Evolutionary conservation across 208 protist genomes (phyloP).

Genomic region (Trichomonas tenax): DNA sequence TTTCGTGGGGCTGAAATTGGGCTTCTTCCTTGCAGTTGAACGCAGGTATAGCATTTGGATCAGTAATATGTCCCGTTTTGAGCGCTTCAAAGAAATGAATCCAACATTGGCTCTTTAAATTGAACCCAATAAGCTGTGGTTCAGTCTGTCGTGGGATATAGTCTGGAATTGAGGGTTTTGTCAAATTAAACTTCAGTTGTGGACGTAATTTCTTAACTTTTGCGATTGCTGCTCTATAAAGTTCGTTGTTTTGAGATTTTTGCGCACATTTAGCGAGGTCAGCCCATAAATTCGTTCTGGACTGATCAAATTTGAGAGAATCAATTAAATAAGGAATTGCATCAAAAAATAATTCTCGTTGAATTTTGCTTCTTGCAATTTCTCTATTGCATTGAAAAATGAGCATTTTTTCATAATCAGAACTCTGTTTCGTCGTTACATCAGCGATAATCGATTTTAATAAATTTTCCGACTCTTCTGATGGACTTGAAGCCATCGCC

Average conservation of each 20-base stretch:
- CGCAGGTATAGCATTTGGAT: not conserved
- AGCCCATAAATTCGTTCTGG: not conserved
- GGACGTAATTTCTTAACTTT: not conserved
- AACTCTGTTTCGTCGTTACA: not conserved
- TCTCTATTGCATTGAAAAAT: not conserved
- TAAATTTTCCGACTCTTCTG: not conserved
- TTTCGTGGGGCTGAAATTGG: not conserved
- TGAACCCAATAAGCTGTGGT: not conserved
- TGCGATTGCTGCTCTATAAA: not conserved
- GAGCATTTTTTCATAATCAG: not conserved
- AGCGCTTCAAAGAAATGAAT: not conserved
- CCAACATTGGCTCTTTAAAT: not conserved
- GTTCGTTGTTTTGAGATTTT: not conserved
- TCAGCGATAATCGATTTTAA: not conserved
- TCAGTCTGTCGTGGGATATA: too few relatives aligned
- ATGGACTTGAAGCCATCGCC: not conserved
- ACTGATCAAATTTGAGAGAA: not conserved
- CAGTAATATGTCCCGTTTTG: not conserved
- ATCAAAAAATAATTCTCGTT: not conserved
- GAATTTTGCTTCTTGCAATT: not conserved
- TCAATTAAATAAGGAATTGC: not conserved
- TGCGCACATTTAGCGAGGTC: not conserved
- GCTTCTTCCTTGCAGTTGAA: not conserved
- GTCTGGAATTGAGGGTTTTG: not conserved
- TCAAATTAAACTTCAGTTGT: not conserved